Base-by-base conservation (phyloP, 768 basidiomycete genomes). In the Panus rudis region DNA sequence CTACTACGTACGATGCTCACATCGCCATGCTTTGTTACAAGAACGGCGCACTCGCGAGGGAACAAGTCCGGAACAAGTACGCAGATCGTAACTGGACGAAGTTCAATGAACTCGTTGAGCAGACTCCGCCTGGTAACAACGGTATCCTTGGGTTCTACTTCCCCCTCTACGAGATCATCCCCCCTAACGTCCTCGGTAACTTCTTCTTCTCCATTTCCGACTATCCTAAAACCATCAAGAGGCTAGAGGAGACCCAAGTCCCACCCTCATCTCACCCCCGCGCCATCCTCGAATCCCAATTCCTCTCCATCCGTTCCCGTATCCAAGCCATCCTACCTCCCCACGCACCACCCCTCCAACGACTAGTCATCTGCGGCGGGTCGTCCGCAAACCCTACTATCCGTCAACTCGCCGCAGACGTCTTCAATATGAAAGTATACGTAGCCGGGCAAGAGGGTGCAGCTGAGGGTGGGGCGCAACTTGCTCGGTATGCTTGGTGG, bases 21-120 rank as follows among this genome's bases (percentile, higher is more conserved):
- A 90, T 92, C 56, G 84, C 81, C 24, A 94, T 94, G 90, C 74
- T 93, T 8, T 92, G 89, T 61, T 91, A 91, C 68, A 92, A 91
- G 63, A 87, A 92, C 52, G 88, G 88, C 17, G 84, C 86, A 0
- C 72, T 92, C 7, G 82, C 86, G 1, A 76, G 91, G 33, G 84
- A 91, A 56, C 73, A 81, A 49, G 71, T 92, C 14, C 78, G 84
- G 8, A 75, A 92, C 55, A 66, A 62, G 35, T 78, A 81, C 55
- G 78, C 78, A 37, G 61, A 68, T 34, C 60, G 68, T 5, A 64
- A 77, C 46, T 93, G 90, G 89, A 62, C 63, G 24, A 63, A 59
- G 25, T 93, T 84, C 68, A 89, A 89, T 61, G 59, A 73, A 42
- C 66, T 80, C 17, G 74, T 89, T 8, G 71, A 76, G 45, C 52